A percentile compares a stretch with the other conserved stretches of the same genome.
Evolutionary conservation across 305 asterid species (phyloP).

Genomic region (Lippia alba): DNA sequence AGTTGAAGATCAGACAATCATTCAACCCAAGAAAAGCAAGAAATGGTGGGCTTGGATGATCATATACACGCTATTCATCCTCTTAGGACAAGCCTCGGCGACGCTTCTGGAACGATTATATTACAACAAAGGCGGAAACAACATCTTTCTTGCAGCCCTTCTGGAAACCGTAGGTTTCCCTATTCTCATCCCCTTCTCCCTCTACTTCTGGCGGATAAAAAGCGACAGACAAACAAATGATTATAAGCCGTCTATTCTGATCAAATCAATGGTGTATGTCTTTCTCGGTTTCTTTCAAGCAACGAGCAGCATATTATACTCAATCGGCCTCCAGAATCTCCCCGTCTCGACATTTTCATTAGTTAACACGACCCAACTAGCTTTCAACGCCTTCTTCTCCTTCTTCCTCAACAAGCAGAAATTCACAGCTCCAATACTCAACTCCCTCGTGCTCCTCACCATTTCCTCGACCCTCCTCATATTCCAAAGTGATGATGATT

Average conservation of each 20-base stretch:
- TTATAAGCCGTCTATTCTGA: slow-evolving; percentile 23
- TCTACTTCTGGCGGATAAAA: slow-evolving; percentile 23
- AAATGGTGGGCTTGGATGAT: slow-evolving; percentile 40
- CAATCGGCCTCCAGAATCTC: slow-evolving; percentile 55
- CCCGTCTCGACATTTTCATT: slow-evolving; percentile 60
- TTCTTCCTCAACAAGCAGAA: slow-evolving; percentile 56
- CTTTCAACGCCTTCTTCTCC: slow-evolving; percentile 66
- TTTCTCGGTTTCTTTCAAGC: slow-evolving; percentile 50
- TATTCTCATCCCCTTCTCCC: slow-evolving; percentile 46
- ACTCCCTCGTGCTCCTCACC: slow-evolving; percentile 55
- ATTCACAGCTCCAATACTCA: slow-evolving; percentile 50
- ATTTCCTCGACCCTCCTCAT: slow-evolving; percentile 57
- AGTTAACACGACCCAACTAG: slow-evolving; percentile 51
- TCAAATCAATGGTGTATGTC: slow-evolving; percentile 25
- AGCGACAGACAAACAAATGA: background rate
- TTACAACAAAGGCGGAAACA: slow-evolving; percentile 51
- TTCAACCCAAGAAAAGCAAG: slow-evolving; percentile 26
- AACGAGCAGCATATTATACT: slow-evolving; percentile 37
- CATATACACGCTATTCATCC: slow-evolving; percentile 39
- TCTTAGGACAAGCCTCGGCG: slow-evolving; percentile 49
- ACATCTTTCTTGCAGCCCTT: slow-evolving; percentile 43
- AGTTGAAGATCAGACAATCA: background rate
- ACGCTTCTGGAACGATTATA: slow-evolving; percentile 52
- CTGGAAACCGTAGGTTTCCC: slow-evolving; percentile 57
- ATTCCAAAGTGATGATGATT: slow-evolving; percentile 29